A percentile compares a stretch with the other conserved stretches of the same genome.
Evolutionary conservation across 179 eudicot genomes (phyloP).

Genomic region (Camellia oleifera): DNA sequence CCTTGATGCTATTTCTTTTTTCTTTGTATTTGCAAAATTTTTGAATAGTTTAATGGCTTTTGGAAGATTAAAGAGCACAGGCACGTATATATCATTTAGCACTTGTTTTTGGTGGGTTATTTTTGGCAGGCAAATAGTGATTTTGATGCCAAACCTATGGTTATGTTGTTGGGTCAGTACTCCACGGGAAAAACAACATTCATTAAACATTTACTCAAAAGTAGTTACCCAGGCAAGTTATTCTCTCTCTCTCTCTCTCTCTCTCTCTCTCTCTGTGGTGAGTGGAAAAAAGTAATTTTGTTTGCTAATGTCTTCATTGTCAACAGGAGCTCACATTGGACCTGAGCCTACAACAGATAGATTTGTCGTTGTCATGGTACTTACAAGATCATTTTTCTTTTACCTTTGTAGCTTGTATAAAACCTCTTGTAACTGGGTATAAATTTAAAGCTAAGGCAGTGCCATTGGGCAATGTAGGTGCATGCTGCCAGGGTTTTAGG

Average conservation of each 20-base stretch:
- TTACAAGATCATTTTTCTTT: background rate
- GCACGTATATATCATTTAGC: background rate
- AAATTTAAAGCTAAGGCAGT: background rate
- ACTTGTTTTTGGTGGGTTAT: background rate
- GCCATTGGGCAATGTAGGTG: background rate
- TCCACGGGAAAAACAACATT: constrained; percentile 98
- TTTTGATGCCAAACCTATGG: constrained; percentile 99
- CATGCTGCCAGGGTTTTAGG: background rate
- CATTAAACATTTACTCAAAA: constrained; percentile 75
- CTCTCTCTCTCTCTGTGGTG: background rate
- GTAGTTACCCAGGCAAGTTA: constrained; percentile 46
- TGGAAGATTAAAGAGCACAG: background rate
- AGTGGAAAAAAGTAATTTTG: background rate
- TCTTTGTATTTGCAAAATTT: background rate
- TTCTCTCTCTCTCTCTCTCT: background rate
- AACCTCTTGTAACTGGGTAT: too few relatives aligned
- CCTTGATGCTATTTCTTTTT: background rate
- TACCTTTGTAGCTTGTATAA: background rate
- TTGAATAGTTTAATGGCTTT: background rate
- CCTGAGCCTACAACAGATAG: constrained; percentile 99
- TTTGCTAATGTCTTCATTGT: background rate
- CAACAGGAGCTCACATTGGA: constrained; percentile 94
- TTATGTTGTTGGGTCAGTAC: constrained; percentile 97
- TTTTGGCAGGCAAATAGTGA: constrained; percentile 74
- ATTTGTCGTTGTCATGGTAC: constrained; percentile 96